Evolutionary conservation across 805 yeast species (phyloP), one percentile per base, ranked within the genome.

Genomic region (Grigorovia jiainica): DNA sequence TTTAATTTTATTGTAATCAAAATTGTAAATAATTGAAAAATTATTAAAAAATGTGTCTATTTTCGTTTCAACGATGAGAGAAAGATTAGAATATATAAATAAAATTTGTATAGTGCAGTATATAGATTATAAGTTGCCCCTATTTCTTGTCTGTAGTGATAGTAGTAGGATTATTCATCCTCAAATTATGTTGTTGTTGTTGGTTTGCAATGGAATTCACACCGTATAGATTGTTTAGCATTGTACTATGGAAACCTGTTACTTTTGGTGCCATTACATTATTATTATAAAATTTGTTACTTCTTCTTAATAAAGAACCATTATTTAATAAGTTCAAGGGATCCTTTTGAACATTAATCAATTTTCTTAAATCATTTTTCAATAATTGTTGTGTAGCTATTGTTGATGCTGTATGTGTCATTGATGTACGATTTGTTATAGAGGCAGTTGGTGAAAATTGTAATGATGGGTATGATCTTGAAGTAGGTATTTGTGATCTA

Each of bases 151-250:
- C n/a, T n/a, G n/a, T n/a, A n/a, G n/a, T n/a, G n/a, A n/a, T n/a
- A n/a, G n/a, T n/a, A n/a, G n/a, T n/a, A n/a, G n/a, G n/a, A n/a
- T n/a, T n/a, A n/a, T n/a, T n/a, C n/a, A n/a, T n/a, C n/a, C 4
- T 11, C 2, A 5, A 34, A 20, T 16, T 29, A 27, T 27, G 9
- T 19, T 5, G 33, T 18, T 17, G 39, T 11, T 27, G 17, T 29
- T 13, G 19, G 8, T 11, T 29, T 36, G 21, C 17, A 11, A 19
- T 29, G 13, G 16, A 6, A 16, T 27, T 38, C 15, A 37, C 24
- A 19, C 49, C 49, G 15, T 46, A 46, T 3, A 46, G 11, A 15
- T 39, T 43, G 34, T 46, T 46, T n/a, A 46, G 29, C 9, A 46
- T 21, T 3, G 40, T 18, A 21, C 39, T 46, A 27, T 43, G 43